Conservation (phyloP, 2,329 filamentous ascomycete species). For the Pseudogymnoascus sp. region DNA sequence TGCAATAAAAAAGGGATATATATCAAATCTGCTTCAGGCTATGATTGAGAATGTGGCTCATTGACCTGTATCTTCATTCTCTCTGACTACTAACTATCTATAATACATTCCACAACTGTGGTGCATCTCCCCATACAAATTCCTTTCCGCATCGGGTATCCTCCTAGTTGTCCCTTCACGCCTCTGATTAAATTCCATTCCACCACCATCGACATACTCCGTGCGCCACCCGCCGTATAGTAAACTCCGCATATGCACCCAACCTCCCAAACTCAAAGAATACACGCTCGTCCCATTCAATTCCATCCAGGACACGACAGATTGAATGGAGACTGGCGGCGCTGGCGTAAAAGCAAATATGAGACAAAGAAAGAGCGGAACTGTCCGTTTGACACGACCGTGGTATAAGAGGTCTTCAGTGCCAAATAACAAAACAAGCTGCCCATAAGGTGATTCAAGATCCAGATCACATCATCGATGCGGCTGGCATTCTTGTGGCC, state of each 20-base stretch:
- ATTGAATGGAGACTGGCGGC: background rate
- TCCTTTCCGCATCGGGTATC: background rate
- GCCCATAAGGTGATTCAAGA: background rate
- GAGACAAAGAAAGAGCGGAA: background rate
- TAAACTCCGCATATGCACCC: constrained; percentile 3
- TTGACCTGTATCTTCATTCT: background rate
- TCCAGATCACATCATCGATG: constrained; percentile 4
- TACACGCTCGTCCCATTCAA: background rate
- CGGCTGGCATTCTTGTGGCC: constrained; percentile 2
- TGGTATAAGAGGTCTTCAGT: background rate
- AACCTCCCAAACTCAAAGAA: background rate
- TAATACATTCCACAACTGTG: background rate
- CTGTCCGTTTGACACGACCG: background rate
- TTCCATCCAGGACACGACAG: background rate
- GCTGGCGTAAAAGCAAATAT: background rate
- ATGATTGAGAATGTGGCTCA: background rate
- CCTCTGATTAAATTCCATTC: background rate
- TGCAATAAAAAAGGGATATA: background rate
- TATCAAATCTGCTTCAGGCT: background rate
- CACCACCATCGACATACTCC: background rate
- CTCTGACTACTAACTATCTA: background rate
- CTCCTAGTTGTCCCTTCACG: background rate
- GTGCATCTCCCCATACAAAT: background rate
- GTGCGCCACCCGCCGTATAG: background rate
- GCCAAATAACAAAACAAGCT: background rate